A percentile compares a stretch with the other conserved stretches of the same genome.
These are phyloP conservation scores for Deuterostichococcus epilithicus DNA, from an alignment of 139 green algal species.

Conservation along the genomic window DNA sequence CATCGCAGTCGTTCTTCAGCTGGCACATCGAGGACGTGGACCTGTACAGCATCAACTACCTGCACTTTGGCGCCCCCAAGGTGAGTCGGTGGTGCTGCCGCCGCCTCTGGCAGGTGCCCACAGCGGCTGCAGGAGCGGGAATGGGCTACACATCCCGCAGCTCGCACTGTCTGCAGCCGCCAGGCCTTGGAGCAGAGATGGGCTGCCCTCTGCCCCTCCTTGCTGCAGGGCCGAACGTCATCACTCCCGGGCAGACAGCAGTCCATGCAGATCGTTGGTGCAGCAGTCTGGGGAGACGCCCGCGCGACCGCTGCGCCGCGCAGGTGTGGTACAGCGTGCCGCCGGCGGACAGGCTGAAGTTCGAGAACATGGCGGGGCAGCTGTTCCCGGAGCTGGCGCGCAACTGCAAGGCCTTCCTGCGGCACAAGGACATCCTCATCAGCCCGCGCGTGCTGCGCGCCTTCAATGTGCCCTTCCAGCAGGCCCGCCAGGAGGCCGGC, in stretches of 20 bases:
- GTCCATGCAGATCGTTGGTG: no score
- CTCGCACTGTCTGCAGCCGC: no score
- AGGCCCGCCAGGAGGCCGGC: conserved; percentile 47
- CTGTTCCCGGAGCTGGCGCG: conserved; percentile 51
- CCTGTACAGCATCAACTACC: conserved; percentile 92
- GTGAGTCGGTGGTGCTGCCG: conserved; percentile 29
- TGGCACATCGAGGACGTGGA: conserved; percentile 92
- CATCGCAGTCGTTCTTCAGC: conserved; percentile 70
- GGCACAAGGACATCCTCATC: conserved; percentile 76
- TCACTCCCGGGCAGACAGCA: no score
- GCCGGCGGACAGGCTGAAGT: conserved; percentile 49
- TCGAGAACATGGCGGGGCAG: conserved; percentile 59
- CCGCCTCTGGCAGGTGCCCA: no score
- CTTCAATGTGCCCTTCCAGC: conserved; percentile 42
- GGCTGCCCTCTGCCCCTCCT: no score
- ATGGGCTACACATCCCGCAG: no score
- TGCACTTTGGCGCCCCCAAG: conserved; percentile 92
- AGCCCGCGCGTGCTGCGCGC: conserved; percentile 48
- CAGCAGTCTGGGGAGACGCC: no score
- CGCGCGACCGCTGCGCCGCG: background rate
- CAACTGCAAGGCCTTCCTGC: conserved; percentile 59
- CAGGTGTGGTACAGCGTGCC: conserved; percentile 74
- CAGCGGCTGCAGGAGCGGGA: no score
- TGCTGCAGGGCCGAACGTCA: no score
- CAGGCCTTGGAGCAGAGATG: no score